Evolutionary conservation across 1,284 basidiomycete genomes (phyloP), one percentile per base, ranked within the genome.

Genomic region (Earliella scabrosa): DNA sequence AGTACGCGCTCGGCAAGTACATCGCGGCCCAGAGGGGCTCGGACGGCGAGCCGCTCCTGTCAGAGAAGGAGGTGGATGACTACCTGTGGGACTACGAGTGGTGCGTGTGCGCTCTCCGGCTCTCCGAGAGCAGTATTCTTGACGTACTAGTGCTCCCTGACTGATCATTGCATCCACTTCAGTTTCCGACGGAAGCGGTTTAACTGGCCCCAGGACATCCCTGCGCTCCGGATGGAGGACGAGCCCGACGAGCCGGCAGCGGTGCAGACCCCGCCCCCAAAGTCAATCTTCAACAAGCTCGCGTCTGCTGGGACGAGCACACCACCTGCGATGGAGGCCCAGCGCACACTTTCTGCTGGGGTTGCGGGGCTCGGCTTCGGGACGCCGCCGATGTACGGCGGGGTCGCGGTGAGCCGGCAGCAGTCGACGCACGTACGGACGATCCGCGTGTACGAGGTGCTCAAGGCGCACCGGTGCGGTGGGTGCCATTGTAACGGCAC

Each of bases 21-120:
- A 65, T 87, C 26, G 64, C 58, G 29, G 73, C 75, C 2, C 73
- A 78, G 39, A 65, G 67, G 16, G 79, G 77, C 47, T 70, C 75
- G 49, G 63, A 74, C 11, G 80, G 81, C 9, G 65, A 68, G 45
- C 66, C 69, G 48, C 49, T 77, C 18, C 63, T 81, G 4, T 69
- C 68, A 18, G 77, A 80, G 4, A 68, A 74, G 14, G 75, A 79
- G 57, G 76, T 88, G 40, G 74, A 80, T 14, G 78, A 85, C 29
- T 68, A 76, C 11, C 63, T 90, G 11, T 89, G 85, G 83, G 79
- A 84, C 36, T 91, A 90, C 63, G 86, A 89, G 59, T 78, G 80
- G 88, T 88, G 69, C 56, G 83, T 54, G n/a, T 24, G 41, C 51
- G 54, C 50, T 56, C 36, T 50, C 45, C 23, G 20, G n/a, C 14